Percentiles rank a stretch among this genome's conserved stretches.
phyloP scores from a whole-genome alignment of 2,329 filamentous ascomycete species.

The Taxawa tesnikishii region DNA sequence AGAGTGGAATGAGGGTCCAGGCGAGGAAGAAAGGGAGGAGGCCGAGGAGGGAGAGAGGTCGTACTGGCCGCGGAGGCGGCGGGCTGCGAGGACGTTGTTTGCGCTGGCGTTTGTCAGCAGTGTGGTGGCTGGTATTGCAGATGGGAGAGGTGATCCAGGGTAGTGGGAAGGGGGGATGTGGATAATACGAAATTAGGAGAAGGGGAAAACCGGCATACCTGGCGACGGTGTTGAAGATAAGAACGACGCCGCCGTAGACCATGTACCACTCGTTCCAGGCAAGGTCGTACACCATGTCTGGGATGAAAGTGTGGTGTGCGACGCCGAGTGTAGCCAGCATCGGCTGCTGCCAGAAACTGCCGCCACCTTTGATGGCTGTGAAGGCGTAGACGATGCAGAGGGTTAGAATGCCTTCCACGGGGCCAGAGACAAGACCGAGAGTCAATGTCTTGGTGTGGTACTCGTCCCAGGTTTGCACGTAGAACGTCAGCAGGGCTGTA shows the following conservation, averaged over 20 bases:
- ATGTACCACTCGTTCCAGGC: slow-evolving; percentile 91
- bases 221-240: slow-evolving; percentile 73
- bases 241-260: slow-evolving; percentile 68
- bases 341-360: slow-evolving; percentile 83
- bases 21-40: slow-evolving; percentile 68
- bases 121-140: slow-evolving; percentile 1
- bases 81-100: slow-evolving; percentile 71
- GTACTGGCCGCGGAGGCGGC: slow-evolving; percentile 60
- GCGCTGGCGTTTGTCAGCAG: slow-evolving; percentile 35
- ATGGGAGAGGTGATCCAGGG: neutral
- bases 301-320: slow-evolving; percentile 51
- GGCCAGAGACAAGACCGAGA: slow-evolving; percentile 81
- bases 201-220: slow-evolving; percentile 30
- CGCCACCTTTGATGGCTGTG: slow-evolving; percentile 76
- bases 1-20: slow-evolving; percentile 66
- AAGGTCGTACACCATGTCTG: slow-evolving; percentile 60
- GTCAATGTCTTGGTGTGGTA: slow-evolving; percentile 96
- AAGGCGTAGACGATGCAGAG: slow-evolving; percentile 70
- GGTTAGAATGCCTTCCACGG: slow-evolving; percentile 85
- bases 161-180: neutral
- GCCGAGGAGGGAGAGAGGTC: slow-evolving; percentile 66
- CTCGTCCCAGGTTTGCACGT: slow-evolving; percentile 98
- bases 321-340: slow-evolving; percentile 62
- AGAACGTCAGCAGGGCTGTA: slow-evolving; percentile 80
- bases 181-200: too few species aligned